A percentile compares a stretch with the other conserved stretches of the same genome.
phyloP scores from a whole-genome alignment of 2,329 filamentous ascomycete species.

The Westerdykella sp. region DNA sequence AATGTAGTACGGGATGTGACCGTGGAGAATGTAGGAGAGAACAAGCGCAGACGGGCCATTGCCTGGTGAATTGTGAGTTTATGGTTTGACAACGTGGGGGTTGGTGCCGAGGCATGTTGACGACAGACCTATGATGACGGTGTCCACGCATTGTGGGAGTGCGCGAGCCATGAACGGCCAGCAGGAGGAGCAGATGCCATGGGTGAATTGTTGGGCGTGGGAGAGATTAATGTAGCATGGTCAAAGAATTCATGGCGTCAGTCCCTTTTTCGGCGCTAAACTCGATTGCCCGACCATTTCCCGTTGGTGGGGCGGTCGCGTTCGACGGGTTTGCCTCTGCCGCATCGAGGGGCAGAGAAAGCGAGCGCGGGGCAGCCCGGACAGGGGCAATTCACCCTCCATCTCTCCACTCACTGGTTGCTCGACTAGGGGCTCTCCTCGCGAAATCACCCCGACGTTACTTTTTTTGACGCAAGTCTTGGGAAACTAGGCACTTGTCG shows the following conservation, averaged over 20 bases:
- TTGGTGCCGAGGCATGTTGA: not conserved
- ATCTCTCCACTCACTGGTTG: too few species aligned
- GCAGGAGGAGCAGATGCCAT: constrained; percentile 25
- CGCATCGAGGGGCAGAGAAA: too few species aligned
- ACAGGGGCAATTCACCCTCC: too few species aligned
- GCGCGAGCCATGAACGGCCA: constrained; percentile 34
- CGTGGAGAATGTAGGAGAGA: constrained; percentile 57
- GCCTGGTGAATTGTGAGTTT: constrained; percentile 39
- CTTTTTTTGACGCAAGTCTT: too few species aligned
- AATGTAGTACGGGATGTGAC: constrained; percentile 53
- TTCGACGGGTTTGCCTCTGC: too few species aligned
- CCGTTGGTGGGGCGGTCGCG: constrained; percentile 10
- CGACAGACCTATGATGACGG: constrained; percentile 35
- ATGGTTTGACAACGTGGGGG: not conserved
- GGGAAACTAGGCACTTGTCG: too few species aligned
- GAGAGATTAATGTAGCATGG: constrained; percentile 10
- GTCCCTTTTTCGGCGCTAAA: not conserved
- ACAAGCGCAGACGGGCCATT: constrained; percentile 58
- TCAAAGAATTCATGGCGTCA: constrained; percentile 14
- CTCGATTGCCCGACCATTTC: constrained; percentile 9
- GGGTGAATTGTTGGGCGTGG: constrained; percentile 13
- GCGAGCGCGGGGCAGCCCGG: too few species aligned
- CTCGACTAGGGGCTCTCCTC: too few species aligned
- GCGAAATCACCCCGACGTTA: too few species aligned
- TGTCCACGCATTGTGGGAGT: constrained; percentile 36